Evolutionary conservation across 345 rosid genomes (phyloP), one percentile per base, ranked within the genome.

Genomic region (Gossypium longicalyx): DNA sequence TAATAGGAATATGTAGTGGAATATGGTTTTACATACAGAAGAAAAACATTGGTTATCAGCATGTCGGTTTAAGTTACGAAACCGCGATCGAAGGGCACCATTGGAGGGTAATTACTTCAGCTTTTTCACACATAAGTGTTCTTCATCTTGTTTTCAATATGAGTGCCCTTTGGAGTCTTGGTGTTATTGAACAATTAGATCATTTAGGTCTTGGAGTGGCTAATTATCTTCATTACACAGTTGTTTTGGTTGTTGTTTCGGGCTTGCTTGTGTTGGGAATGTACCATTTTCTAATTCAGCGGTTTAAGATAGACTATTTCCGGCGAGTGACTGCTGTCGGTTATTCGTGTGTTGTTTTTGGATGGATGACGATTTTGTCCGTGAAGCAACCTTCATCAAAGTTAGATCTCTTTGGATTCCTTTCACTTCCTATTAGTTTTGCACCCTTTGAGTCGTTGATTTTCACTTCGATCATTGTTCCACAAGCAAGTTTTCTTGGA

Each of bases 91-190:
- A 93, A 78, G 98, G 99, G 51, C 96, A 95, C 44, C 83, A 90
- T 77, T 95, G 99, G 99, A 86, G 99, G 82, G 83, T 95, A 73
- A 90, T 93, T 15, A 90, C 98, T 23, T 93, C 96, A 2, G 96
- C 99, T 0, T 91, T 95, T 76, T 95, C 99, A 1, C 98, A 93
- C 71, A 90, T 95, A 15, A 95, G 97, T 72, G 86, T 91, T 27
- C 48, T 95, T 80, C 99, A 95, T 85, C 98, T 95, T 51, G 96
- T 89, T 25, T 95, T 95, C 68, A 95, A 93, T 79, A 91, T 95
- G 99, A 93, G 97, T 74, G 99, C 99, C 49, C 83, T 95, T 6
- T 95, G 98, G 98, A 95, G 99, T 86, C 91, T 93, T 27, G 99
- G 98, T 58, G 87, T 83, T 51, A 89, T 93, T 0, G 99, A 95